phyloP scores from a whole-genome alignment of 2,329 filamentous ascomycete species.

The Fusarium avenaceum region DNA sequence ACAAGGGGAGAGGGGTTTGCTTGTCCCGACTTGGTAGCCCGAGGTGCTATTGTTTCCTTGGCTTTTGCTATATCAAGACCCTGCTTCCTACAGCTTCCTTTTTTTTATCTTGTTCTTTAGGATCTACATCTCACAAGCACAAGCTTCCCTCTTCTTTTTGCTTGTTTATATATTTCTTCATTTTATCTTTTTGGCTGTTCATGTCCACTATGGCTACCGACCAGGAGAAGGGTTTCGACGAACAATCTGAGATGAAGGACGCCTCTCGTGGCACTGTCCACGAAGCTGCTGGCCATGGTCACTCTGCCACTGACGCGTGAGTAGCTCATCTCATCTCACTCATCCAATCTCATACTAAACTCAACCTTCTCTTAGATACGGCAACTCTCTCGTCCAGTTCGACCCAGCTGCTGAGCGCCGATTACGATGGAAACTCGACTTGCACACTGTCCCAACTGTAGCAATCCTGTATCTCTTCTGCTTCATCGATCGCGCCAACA shows the following conservation, averaged over 20 bases:
- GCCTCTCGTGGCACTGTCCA: constrained; percentile 24
- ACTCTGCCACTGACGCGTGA: constrained; percentile 46
- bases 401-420: constrained; percentile 63
- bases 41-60: constrained; percentile 39
- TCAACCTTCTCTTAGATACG: constrained; percentile 34
- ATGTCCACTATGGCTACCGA: constrained; percentile 37
- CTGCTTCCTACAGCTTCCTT: constrained; percentile 15
- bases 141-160: constrained; percentile 9
- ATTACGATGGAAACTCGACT: constrained; percentile 74
- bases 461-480: constrained; percentile 77
- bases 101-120: not conserved
- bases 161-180: not conserved
- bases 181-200: not conserved
- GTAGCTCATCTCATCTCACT: constrained; percentile 7
- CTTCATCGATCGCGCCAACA: constrained; percentile 81
- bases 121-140: constrained; percentile 27
- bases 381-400: constrained; percentile 47
- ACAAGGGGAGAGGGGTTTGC: constrained; percentile 26
- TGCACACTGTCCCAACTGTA: constrained; percentile 75
- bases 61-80: constrained; percentile 38
- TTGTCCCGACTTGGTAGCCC: constrained; percentile 44
- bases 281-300: constrained; percentile 44
- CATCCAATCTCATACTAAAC: not conserved
- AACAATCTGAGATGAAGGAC: constrained; percentile 43
- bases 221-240: constrained; percentile 43